Conservation (phyloP, 2,329 filamentous ascomycete species). For the Penicillium oxalicum region DNA sequence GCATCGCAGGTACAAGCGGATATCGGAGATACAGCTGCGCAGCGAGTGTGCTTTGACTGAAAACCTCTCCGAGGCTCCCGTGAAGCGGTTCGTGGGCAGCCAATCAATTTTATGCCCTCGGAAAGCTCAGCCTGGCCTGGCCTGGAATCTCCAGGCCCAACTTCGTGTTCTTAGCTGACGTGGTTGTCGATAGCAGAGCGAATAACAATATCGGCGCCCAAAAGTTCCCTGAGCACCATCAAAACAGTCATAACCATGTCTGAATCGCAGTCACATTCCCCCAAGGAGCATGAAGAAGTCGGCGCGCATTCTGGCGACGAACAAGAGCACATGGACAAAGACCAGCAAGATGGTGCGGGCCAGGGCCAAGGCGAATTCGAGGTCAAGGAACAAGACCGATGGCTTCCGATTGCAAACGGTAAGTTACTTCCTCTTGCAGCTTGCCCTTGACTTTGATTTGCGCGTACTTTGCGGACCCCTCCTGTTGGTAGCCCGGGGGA, state of each 20-base stretch:
- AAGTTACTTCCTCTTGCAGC: conserved; percentile 52
- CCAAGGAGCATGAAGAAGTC: conserved; percentile 83
- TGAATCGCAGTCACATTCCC: conserved; percentile 64
- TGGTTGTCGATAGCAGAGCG: conserved; percentile 40
- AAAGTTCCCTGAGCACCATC: conserved; percentile 31
- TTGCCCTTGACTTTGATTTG: conserved; percentile 45
- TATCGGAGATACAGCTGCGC: conserved; percentile 22
- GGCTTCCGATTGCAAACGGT: conserved; percentile 99
- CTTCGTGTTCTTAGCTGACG: conserved; percentile 35
- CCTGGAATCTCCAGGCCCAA: conserved; percentile 21
- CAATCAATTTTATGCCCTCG: conserved; percentile 21
- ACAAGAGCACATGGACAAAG: conserved; percentile 81
- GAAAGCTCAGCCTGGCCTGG: conserved; percentile 22
- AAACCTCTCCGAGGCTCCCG: conserved; percentile 25
- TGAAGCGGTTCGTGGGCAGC: conserved; percentile 38
- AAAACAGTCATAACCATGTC: conserved; percentile 73
- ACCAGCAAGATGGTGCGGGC: conserved; percentile 58
- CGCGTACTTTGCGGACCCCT: conserved; percentile 40
- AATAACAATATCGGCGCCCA: conserved; percentile 27
- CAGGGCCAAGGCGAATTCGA: conserved; percentile 85
- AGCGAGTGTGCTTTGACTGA: conserved; percentile 15
- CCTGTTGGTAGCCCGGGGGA: too few relatives aligned
- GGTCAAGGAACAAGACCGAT: conserved; percentile 99
- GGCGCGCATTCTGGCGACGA: conserved; percentile 86
- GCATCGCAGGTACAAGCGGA: conserved; percentile 24